Evolutionary conservation across 106 monocot genomes (phyloP).

Genomic region (Ottelia alismoides): DNA sequence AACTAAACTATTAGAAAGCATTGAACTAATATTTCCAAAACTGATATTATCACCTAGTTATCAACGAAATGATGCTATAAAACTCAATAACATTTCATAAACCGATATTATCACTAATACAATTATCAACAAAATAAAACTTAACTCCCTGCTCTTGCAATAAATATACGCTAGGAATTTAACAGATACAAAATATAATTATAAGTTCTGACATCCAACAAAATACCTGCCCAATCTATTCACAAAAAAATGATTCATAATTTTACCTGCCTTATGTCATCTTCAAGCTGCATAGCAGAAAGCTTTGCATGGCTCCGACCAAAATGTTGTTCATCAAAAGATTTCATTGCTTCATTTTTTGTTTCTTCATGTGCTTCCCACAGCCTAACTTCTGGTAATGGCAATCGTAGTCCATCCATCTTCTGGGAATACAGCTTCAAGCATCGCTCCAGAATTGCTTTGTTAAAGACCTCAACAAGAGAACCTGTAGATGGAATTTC

Average conservation of each 20-base stretch:
- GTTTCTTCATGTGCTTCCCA: constrained; percentile 39
- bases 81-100: too few relatives aligned
- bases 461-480: constrained; percentile 94
- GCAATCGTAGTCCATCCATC: constrained; percentile 60
- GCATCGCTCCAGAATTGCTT: constrained; percentile 79
- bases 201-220: too few relatives aligned
- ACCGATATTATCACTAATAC: too few relatives aligned
- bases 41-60: too few relatives aligned
- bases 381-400: constrained; percentile 38
- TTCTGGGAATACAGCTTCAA: constrained; percentile 51
- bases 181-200: too few relatives aligned
- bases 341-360: constrained; percentile 31
- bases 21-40: too few relatives aligned
- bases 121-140: too few relatives aligned
- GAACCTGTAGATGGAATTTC: constrained; percentile 97
- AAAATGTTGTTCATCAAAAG: constrained; percentile 89
- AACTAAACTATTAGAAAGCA: too few relatives aligned
- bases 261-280: constrained; percentile 75
- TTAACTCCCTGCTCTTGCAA: too few relatives aligned
- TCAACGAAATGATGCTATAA: too few relatives aligned
- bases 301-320: constrained; percentile 72
- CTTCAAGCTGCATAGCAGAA: constrained; percentile 59
- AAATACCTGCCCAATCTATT: too few relatives aligned
- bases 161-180: too few relatives aligned
- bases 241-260: not conserved